Conservation (phyloP, 805 yeast genomes). For the Wickerhamiella domercqiae region DNA sequence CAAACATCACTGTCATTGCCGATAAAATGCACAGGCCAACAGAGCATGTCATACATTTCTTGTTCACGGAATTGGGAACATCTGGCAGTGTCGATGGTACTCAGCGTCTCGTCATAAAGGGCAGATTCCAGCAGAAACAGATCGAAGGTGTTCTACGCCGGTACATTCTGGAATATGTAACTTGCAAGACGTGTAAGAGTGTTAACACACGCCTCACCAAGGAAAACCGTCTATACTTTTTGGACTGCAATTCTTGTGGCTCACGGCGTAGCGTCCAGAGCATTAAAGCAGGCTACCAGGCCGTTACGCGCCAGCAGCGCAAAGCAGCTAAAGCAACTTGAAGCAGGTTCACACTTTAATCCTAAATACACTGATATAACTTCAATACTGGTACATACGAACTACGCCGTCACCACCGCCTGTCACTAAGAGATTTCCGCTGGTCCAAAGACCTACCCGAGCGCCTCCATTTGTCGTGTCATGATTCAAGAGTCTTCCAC, state of each 20-base stretch:
- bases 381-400: background rate
- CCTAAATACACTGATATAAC: background rate
- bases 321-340: constrained; percentile 13
- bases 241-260: constrained; percentile 97
- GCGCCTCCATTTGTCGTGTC: constrained; percentile 16
- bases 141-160: constrained; percentile 92
- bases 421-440: background rate
- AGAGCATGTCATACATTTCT: constrained; percentile 89
- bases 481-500: constrained; percentile 16
- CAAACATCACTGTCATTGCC: constrained; percentile 89
- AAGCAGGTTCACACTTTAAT: background rate
- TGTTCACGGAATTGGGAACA: constrained; percentile 98
- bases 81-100: constrained; percentile 98
- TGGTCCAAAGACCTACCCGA: constrained; percentile 2
- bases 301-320: constrained; percentile 29
- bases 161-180: constrained; percentile 91
- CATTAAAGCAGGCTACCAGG: constrained; percentile 99
- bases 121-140: constrained; percentile 95
- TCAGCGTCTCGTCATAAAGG: constrained; percentile 91
- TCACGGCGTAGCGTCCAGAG: constrained; percentile 92
- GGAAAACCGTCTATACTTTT: constrained; percentile 94
- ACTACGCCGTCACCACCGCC: background rate
- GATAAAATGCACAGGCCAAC: constrained; percentile 91
- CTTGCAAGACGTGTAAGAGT: constrained; percentile 97
- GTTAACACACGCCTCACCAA: constrained; percentile 92